Base-by-base conservation (phyloP, 2,329 filamentous ascomycete genomes). In the Ceratocystis albifundus region DNA sequence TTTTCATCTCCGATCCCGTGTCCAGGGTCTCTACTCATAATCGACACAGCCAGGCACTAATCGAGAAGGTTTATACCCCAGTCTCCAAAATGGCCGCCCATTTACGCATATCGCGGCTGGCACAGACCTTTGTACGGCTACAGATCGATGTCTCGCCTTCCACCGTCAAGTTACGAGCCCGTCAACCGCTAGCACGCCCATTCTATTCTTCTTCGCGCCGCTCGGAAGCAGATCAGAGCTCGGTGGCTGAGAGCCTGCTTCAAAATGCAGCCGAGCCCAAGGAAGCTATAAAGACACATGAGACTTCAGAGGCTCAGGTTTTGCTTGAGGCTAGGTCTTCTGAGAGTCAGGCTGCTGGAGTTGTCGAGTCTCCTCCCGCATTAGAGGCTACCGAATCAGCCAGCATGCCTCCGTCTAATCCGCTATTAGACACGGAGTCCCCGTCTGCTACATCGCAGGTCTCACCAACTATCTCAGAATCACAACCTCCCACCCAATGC, bases 71-170 rank as follows among this genome's bases (percentile, higher is more conserved):
- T 41, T 41, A 10, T 4, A 41, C 12, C 3, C 36, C 46, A 17
- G 17, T 17, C 20, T 48, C 22, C 20, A 4, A 53, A 25, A 67
- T 67, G 66, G 28, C 62, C 7, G 61, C 41, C 30, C 28, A 44
- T 22, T 6, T 67, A 25, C 66, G 66, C 22, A 20, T 64, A n/a
- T 48, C 48, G 3, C 66, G 63, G 4, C 46, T 68, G 10, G 66
- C 63, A n/a, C 63, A 65, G 20, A 55, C 55, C 25, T 44, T 65
- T 28, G 36, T 64, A 10, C 63, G 63, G 15, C 30, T 63, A 6
- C 63, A 53, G 20, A 50, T 68, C 20, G 44, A 25, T 15, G 17
- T n/a, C 22, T 41, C 30, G 10, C 41, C 22, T 44, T 28, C 61
- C 17, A 25, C 61, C 8, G 36, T 22, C 22, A 25, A 30, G 17